Conservation (phyloP, 2,329 filamentous ascomycete genomes). For the Botrytis sinoallii region DNA sequence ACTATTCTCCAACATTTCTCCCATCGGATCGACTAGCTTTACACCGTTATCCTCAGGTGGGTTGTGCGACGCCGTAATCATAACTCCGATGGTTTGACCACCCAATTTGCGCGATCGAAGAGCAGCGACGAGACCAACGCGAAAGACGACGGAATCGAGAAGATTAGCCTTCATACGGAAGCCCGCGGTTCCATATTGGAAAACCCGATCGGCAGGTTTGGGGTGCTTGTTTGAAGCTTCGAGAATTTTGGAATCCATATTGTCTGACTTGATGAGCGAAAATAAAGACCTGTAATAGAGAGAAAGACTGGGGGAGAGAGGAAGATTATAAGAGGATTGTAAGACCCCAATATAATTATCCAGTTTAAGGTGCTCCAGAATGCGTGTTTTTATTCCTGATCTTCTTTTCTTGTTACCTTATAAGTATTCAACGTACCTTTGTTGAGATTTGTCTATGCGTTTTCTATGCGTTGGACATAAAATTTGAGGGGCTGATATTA, state of each 20-base stretch:
- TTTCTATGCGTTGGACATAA: slow-evolving; percentile 20
- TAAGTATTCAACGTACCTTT: slow-evolving; percentile 14
- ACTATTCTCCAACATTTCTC: slow-evolving; percentile 94
- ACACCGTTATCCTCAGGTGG: slow-evolving; percentile 86
- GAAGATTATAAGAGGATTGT: neutral
- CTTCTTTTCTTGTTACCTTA: neutral
- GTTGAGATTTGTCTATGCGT: slow-evolving; percentile 10
- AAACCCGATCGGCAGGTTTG: slow-evolving; percentile 52
- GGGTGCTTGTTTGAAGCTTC: slow-evolving; percentile 61
- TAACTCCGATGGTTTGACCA: slow-evolving; percentile 89
- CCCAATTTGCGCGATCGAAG: slow-evolving; percentile 86
- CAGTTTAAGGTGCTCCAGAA: neutral
- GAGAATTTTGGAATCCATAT: slow-evolving; percentile 52
- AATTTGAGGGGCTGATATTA: slow-evolving; percentile 1
- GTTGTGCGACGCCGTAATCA: slow-evolving; percentile 95
- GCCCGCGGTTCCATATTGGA: slow-evolving; percentile 65
- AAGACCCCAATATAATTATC: slow-evolving; percentile 2
- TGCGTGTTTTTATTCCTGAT: neutral
- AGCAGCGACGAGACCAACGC: slow-evolving; percentile 83
- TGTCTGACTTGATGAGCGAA: slow-evolving; percentile 26
- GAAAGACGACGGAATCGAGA: slow-evolving; percentile 88
- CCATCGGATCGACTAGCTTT: slow-evolving; percentile 95
- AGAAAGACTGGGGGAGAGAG: neutral
- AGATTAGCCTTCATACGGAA: slow-evolving; percentile 72
- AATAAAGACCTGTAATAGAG: slow-evolving; percentile 1